Evolutionary conservation across 805 yeast genomes (phyloP).

Genomic region (Teunomyces kruisii): DNA sequence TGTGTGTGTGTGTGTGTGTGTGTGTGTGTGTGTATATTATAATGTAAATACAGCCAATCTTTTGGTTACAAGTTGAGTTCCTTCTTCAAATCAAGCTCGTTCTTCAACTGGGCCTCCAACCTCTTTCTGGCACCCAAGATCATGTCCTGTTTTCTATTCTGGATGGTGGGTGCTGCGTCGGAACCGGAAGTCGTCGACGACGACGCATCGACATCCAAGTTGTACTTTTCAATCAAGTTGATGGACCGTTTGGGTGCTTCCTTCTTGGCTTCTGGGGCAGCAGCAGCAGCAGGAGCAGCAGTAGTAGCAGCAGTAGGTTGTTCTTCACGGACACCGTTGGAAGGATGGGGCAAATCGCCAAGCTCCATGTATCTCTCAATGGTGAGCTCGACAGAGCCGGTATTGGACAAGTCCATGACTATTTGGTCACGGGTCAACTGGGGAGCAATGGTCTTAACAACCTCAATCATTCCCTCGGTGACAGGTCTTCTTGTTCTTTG

Average conservation of each 20-base stretch:
- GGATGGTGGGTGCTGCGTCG: slow-evolving; percentile 17
- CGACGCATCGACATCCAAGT: slow-evolving; percentile 26
- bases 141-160: slow-evolving; percentile 37
- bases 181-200: background rate
- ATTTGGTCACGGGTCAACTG: slow-evolving; percentile 67
- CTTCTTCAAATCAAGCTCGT: slow-evolving; percentile 18
- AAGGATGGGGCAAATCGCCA: slow-evolving; percentile 59
- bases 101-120: slow-evolving; percentile 41
- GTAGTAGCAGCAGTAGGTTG: slow-evolving; percentile 8
- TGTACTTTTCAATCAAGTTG: slow-evolving; percentile 43
- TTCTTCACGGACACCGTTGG: slow-evolving; percentile 36
- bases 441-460: slow-evolving; percentile 84
- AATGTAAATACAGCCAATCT: background rate
- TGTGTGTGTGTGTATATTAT: background rate
- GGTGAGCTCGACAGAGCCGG: slow-evolving; percentile 81
- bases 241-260: background rate
- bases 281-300: background rate
- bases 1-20: too few relatives aligned
- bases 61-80: background rate
- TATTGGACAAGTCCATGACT: slow-evolving; percentile 64
- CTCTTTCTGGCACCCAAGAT: slow-evolving; percentile 44
- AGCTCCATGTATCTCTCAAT: slow-evolving; percentile 67
- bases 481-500: slow-evolving; percentile 44
- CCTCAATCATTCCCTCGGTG: slow-evolving; percentile 75
- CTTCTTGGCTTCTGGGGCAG: background rate